A percentile compares a stretch with the other conserved stretches of the same genome.
Conservation (phyloP, 352 stramenopile species). For the Globisporangium barbulae region DNA sequence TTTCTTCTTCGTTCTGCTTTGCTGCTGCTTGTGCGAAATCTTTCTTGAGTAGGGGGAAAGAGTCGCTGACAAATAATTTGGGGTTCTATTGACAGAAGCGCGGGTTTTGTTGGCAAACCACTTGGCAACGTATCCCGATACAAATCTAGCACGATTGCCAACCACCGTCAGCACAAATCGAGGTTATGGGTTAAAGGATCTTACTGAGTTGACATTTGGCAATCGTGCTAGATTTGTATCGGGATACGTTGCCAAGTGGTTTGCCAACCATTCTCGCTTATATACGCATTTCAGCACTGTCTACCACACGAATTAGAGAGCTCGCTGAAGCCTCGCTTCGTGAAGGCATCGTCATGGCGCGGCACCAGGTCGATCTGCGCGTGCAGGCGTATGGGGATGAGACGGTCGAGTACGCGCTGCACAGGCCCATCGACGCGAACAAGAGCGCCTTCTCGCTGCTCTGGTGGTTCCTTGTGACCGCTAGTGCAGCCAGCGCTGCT, state of each 20-base stretch:
- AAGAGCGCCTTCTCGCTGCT: background rate
- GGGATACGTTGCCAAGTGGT: too few relatives aligned
- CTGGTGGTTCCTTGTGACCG: background rate
- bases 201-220: too few relatives aligned
- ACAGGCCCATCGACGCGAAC: conserved; percentile 1
- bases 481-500: conserved; percentile 3
- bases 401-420: conserved; percentile 56
- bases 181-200: too few relatives aligned
- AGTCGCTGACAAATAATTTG: too few relatives aligned
- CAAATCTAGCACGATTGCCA: too few relatives aligned
- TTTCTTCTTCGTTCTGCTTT: background rate
- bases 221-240: too few relatives aligned
- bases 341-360: background rate
- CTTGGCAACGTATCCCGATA: too few relatives aligned
- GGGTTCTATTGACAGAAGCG: too few relatives aligned
- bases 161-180: too few relatives aligned
- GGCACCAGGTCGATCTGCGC: conserved; percentile 38
- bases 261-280: too few relatives aligned
- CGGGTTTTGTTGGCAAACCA: too few relatives aligned
- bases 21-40: conserved; percentile 7
- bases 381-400: conserved; percentile 46
- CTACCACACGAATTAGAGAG: conserved; percentile 7
- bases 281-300: background rate
- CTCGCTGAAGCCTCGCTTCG: background rate
- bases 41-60: background rate